A percentile compares a stretch with the other conserved stretches of the same genome.
Conservation (phyloP, 2,329 filamentous ascomycete species). For the Penicillium brevicompactum region DNA sequence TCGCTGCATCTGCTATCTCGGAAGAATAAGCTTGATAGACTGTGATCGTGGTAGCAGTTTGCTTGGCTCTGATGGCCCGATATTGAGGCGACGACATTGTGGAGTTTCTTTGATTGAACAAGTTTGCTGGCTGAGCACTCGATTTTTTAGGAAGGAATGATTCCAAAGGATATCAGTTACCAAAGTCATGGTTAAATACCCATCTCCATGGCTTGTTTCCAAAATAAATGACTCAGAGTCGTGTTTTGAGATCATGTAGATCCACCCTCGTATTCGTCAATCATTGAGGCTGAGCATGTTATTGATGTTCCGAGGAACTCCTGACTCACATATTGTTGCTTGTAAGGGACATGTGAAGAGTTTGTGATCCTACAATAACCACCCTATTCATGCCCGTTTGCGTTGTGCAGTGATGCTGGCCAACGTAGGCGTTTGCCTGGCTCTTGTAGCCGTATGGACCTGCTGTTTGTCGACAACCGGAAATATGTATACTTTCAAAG, state of each 20-base stretch:
- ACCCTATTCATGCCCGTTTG: background rate
- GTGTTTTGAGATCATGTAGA: background rate
- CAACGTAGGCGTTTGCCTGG: too few relatives aligned
- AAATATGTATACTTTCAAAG: background rate
- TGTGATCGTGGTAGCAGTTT: conserved; percentile 56
- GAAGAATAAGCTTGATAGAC: conserved; percentile 64
- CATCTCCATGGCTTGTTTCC: too few relatives aligned
- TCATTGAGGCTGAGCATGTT: background rate
- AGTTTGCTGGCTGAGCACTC: too few relatives aligned
- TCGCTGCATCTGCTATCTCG: conserved; percentile 56
- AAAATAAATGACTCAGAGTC: background rate
- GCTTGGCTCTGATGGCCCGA: conserved; percentile 57
- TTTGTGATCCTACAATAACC: background rate
- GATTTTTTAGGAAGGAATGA: too few relatives aligned
- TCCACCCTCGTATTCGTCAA: background rate
- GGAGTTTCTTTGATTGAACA: too few relatives aligned
- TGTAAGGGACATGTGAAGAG: background rate
- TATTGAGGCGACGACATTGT: conserved; percentile 22
- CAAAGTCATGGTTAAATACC: too few relatives aligned
- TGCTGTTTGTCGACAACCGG: background rate
- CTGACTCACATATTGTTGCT: background rate
- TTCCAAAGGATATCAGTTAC: too few relatives aligned
- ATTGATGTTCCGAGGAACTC: background rate
- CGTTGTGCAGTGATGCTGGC: background rate
- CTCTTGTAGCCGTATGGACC: background rate